phyloP scores from a whole-genome alignment of 208 protist genomes.

The Wallacemonas rigidus region DNA sequence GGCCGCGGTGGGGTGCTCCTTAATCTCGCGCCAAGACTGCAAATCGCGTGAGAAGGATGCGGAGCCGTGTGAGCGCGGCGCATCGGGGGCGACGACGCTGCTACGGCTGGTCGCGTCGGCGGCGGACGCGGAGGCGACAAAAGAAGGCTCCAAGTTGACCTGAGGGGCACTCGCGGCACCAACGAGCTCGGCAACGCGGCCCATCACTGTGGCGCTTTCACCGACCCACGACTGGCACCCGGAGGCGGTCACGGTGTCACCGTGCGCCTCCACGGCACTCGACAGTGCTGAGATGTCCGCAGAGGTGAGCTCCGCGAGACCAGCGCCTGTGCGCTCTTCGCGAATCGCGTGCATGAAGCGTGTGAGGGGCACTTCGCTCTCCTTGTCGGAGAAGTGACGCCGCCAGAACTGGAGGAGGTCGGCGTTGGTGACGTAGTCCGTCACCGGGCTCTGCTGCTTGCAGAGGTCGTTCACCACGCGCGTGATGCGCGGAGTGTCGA shows the following conservation, averaged over 20 bases:
- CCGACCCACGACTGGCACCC: slow-evolving; percentile 72
- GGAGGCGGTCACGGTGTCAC: slow-evolving; percentile 45
- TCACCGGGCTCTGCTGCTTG: slow-evolving; percentile 64
- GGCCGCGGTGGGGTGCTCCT: background rate
- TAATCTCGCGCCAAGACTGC: slow-evolving; percentile 16
- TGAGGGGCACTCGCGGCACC: slow-evolving; percentile 9
- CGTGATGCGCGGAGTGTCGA: slow-evolving; percentile 86
- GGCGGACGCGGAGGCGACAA: slow-evolving; percentile 9
- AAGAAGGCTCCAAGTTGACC: slow-evolving; percentile 13
- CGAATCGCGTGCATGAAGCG: slow-evolving; percentile 54
- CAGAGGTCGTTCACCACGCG: slow-evolving; percentile 77
- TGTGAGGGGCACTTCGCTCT: slow-evolving; percentile 59
- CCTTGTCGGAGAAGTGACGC: slow-evolving; percentile 55
- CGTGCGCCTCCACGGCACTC: slow-evolving; percentile 30
- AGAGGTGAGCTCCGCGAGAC: slow-evolving; percentile 16
- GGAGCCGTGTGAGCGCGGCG: background rate
- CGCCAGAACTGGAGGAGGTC: slow-evolving; percentile 77
- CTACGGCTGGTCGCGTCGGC: background rate
- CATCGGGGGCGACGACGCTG: background rate
- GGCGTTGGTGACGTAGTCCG: slow-evolving; percentile 76
- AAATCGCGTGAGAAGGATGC: slow-evolving; percentile 9
- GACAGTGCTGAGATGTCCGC: slow-evolving; percentile 37
- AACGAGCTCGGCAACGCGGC: slow-evolving; percentile 25
- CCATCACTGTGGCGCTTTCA: slow-evolving; percentile 35
- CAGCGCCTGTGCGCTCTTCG: slow-evolving; percentile 19